These are phyloP conservation scores for Suhomyces maxii DNA, from an alignment of 1,139 yeast genomes.

Conservation along the genomic window DNA sequence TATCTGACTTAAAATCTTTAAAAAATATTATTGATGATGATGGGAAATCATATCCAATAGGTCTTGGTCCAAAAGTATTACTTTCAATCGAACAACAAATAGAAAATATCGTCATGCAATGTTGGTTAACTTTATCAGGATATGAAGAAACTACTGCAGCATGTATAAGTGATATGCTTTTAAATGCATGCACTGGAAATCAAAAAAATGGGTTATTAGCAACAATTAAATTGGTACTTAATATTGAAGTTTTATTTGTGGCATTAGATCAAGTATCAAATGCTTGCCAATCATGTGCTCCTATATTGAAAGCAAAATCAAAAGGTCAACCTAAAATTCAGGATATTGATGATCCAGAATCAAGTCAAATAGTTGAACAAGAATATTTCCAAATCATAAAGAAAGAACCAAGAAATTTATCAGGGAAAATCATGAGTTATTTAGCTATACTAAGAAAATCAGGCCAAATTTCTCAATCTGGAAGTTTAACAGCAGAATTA, in stretches of 20 bases:
- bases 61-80: constrained; percentile 52
- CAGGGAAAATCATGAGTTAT: constrained; percentile 76
- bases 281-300: constrained; percentile 24
- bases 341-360: constrained; percentile 11
- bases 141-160: constrained; percentile 94
- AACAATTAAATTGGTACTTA: constrained; percentile 71
- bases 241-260: constrained; percentile 72
- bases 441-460: constrained; percentile 68
- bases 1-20: constrained; percentile 13
- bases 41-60: constrained; percentile 10
- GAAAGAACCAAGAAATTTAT: constrained; percentile 87
- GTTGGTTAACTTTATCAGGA: constrained; percentile 86
- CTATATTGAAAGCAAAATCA: constrained; percentile 13
- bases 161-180: constrained; percentile 89
- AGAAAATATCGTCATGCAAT: constrained; percentile 68
- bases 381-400: constrained; percentile 37
- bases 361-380: constrained; percentile 9
- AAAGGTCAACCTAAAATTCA: constrained; percentile 4
- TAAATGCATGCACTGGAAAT: constrained; percentile 76
- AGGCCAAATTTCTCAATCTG: constrained; percentile 49
- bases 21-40: constrained; percentile 11
- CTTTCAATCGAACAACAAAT: constrained; percentile 62
- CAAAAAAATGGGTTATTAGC: constrained; percentile 69
- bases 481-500: constrained; percentile 57
- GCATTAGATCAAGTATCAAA: constrained; percentile 64